Base-by-base conservation (phyloP, 768 basidiomycete genomes). In the Leccinum truebloodii region DNA sequence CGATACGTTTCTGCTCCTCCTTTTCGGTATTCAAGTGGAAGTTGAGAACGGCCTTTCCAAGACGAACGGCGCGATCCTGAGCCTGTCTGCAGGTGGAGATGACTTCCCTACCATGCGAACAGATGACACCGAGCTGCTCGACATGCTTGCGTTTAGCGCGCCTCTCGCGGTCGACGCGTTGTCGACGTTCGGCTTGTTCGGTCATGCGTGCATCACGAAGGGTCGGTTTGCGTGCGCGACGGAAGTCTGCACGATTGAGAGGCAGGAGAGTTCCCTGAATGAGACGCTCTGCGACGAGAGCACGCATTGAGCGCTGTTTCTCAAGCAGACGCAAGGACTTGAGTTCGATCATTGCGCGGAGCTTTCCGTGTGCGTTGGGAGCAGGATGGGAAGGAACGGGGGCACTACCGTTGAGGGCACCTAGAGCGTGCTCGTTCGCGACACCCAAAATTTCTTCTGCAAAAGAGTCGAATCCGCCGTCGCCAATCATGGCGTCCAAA, bases 1-100 rank as follows among this genome's bases (percentile, higher is more conserved):
- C 97, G 65, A 99, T 91, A 28, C 96, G 86, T 74, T 95, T 94
- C 83, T 95, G 93, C 74, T 99, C 97, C 76, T 98, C 96, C 80
- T 94, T 95, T 79, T 99, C 97, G 2, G 95, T 94, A 64, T 88
- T 86, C 16, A 79, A 80, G 73, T 99, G 97, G 81, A 95, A 93
- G 59, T 78, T 85, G 64, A 90, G 77, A 7, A 99, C 89, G 1
- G 90, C 83, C 62, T 87, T 86, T 54, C 93, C 90, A 22, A 99
- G 81, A 55, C 80, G 77, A 3, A 63, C 53, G 63, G 81, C 77
- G 59, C 90, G 88, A 26, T 83, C 79, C 28, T 91, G 80, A 16
- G 89, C 84, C 46, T 86, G 81, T 59, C 86, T 79, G 69, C 89
- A 89, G 32, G 80, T 85, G n/a, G 78, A 79, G 39, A 88, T 74